These are phyloP conservation scores for Brassica carinata DNA, from an alignment of 345 rosid genomes.

Conservation along the genomic window DNA sequence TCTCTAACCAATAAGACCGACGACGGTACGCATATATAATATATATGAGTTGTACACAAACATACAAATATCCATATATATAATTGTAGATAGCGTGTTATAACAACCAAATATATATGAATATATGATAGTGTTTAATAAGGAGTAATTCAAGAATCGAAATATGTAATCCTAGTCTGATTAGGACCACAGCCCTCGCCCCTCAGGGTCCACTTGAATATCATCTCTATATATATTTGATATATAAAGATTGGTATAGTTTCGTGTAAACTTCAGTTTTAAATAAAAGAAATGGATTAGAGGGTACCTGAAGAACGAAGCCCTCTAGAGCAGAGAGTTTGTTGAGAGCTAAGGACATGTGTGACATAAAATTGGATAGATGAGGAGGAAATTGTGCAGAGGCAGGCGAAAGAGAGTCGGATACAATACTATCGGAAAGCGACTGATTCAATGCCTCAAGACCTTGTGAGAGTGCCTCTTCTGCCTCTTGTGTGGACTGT, in stretches of 20 bases:
- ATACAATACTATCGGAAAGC: conserved; percentile 76
- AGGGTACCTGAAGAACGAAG: conserved; percentile 85
- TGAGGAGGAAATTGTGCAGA: conserved; percentile 78
- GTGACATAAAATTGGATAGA: conserved; percentile 92
- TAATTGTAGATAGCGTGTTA: conserved; percentile 30
- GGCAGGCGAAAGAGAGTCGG: conserved; percentile 67
- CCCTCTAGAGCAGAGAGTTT: conserved; percentile 90
- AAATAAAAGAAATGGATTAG: neutral
- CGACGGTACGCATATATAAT: neutral
- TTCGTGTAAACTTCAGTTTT: neutral
- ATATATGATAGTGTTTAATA: conserved; percentile 25
- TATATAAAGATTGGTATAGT: conserved; percentile 1
- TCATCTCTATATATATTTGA: conserved; percentile 1
- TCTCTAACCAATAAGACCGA: conserved; percentile 18
- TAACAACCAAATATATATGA: conserved; percentile 24
- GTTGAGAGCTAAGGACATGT: conserved; percentile 93
- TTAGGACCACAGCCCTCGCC: conserved; percentile 27
- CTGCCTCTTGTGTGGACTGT: conserved; percentile 87
- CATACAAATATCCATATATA: conserved; percentile 29
- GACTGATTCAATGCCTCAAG: conserved; percentile 90
- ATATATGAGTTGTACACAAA: conserved; percentile 14
- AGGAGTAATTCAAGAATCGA: conserved; percentile 37
- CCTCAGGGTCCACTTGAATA: conserved; percentile 24
- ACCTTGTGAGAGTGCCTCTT: conserved; percentile 91
- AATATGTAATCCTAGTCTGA: conserved; percentile 12